phyloP scores from a whole-genome alignment of 805 yeast species.

The Kluyveromyces dobzhanskii region DNA sequence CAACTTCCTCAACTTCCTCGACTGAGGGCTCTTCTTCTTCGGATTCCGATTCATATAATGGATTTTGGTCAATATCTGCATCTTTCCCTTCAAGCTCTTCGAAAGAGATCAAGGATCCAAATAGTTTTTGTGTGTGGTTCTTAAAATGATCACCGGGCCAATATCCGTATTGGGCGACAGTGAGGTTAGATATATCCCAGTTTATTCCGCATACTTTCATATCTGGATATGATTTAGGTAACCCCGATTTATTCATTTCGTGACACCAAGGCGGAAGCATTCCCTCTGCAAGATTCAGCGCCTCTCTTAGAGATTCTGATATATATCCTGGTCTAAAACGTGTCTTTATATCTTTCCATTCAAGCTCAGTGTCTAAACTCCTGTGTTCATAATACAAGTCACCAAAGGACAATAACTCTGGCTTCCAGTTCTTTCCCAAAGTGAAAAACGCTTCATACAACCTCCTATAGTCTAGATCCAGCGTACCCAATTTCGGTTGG shows the following conservation, averaged over 20 bases:
- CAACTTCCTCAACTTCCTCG: conserved; percentile 7
- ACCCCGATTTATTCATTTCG: conserved; percentile 60
- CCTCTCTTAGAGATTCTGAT: conserved; percentile 52
- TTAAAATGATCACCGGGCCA: conserved; percentile 12
- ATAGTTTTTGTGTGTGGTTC: conserved; percentile 14
- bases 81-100: conserved; percentile 19
- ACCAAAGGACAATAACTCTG: conserved; percentile 60
- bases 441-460: conserved; percentile 83
- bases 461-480: conserved; percentile 80
- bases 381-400: conserved; percentile 75
- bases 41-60: neutral
- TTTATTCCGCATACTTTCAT: conserved; percentile 49
- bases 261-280: conserved; percentile 73
- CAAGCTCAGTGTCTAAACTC: conserved; percentile 41
- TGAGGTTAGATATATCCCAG: conserved; percentile 33
- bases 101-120: conserved; percentile 27
- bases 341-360: conserved; percentile 25
- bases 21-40: conserved; percentile 10
- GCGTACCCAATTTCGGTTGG: conserved; percentile 78
- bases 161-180: conserved; percentile 29
- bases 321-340: conserved; percentile 59
- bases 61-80: conserved; percentile 13
- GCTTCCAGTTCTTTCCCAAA: conserved; percentile 55
- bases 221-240: conserved; percentile 75
- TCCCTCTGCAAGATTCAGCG: conserved; percentile 56